These are phyloP conservation scores for Nitzschia inconspicua DNA, from an alignment of 108 stramenopile species.

Conservation along the genomic window DNA sequence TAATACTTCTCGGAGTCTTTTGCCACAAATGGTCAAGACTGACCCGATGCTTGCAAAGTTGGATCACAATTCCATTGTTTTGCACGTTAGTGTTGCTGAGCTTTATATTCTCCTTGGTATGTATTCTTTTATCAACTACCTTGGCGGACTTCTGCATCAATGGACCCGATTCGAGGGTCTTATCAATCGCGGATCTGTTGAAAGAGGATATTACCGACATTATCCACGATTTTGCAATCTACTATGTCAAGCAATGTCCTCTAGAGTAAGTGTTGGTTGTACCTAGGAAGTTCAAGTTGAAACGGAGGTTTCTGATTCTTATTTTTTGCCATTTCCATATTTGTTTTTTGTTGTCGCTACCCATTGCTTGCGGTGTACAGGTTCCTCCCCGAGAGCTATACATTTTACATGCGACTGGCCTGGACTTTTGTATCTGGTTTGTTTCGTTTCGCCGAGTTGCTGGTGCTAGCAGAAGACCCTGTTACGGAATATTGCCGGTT, in stretches of 20 bases:
- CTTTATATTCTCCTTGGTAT: neutral
- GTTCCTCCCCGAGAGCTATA: too few species aligned
- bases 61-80: neutral
- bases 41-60: neutral
- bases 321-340: too few species aligned
- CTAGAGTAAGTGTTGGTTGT: too few species aligned
- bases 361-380: too few species aligned
- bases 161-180: neutral
- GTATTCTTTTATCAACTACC: neutral
- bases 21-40: neutral
- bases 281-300: too few species aligned
- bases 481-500: neutral
- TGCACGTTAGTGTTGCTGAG: neutral
- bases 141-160: slow-evolving; percentile 1
- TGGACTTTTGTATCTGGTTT: too few species aligned
- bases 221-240: neutral
- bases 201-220: neutral
- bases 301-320: too few species aligned
- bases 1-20: neutral
- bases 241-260: slow-evolving; percentile 6
- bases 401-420: too few species aligned
- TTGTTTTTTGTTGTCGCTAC: too few species aligned
- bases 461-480: neutral
- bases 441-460: too few species aligned
- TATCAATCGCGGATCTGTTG: neutral